Base-by-base conservation (phyloP, 1,284 basidiomycete genomes). In the Psilocybe mexicana region DNA sequence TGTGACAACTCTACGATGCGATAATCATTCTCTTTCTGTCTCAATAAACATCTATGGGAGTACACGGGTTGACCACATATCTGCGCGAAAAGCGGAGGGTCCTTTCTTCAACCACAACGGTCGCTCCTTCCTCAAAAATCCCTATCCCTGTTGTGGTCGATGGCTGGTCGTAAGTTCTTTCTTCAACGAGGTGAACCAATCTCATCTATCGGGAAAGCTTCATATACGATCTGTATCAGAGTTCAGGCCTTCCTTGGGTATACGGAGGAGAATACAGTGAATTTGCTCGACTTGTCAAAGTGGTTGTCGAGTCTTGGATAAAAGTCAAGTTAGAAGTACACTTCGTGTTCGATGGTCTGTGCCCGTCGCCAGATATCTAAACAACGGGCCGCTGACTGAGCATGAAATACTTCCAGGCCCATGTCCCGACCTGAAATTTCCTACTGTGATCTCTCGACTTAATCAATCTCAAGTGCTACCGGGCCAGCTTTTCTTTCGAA, bases 271-370 rank as follows among this genome's bases (percentile, higher is more conserved):
- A 95, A 71, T 93, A 93, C 67, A 69, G 75, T 2, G 77, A 80
- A 36, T 89, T 93, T 65, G 76, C 77, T 18, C 66, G 71, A 10
- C 69, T 86, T 7, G 76, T 90, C 2, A 73, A 74, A 44, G 72
- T 69, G 45, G 78, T 90, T 14, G 81, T 92, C 7, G 70, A 78
- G 55, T 84, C 86, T 1, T 95, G 92, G 93, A 76, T 89, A 33
- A 72, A 74, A 24, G 79, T 93, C 2, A 92, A 92, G 5, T 73
- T 96, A 46, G 79, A 82, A 58, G 80, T 94, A 1, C 83, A 88
- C 57, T 94, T 98, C 67, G 93, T 97, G 6, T 97, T 97, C 69
- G 95, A 98, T 71, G 95, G 95, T 94, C 63, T 60, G 85, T 75
- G 24, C 63, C n/a, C 12, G 46, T 38, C 18, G 18, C 18, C 18